Base-by-base conservation (phyloP, 352 stramenopile species). In the Phytophthora megakarya region DNA sequence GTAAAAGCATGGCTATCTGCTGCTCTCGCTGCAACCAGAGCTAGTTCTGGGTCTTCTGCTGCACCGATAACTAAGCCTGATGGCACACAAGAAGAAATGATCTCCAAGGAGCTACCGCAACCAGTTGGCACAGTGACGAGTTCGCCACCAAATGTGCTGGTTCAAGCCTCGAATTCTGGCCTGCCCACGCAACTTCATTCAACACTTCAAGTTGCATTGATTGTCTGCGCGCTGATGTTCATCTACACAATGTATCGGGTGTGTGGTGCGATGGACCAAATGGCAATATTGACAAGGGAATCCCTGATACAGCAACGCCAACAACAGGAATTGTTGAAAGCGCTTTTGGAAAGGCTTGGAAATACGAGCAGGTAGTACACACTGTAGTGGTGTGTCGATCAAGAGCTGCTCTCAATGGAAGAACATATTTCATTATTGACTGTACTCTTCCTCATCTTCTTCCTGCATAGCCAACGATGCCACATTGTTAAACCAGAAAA, bases 191-290 rank as follows among this genome's bases (percentile, higher is more conserved):
- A 63, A 18, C 52, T 74, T 18, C 59, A 68, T 25, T 40, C 55
- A 23, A 54, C 52, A 11, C 61, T 92, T 30, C 80, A 86, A 50
- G 35, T 76, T 12, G 69, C 75, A 10, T 73, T 73, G 19, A 44
- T 89, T 8, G 11, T 87, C 18, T 90, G 84, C 53, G 53, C 81
- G 32, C 35, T 92, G 21, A 39, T 95, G 42, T 88, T 92, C 59
- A 60, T 92, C 53, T 92, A 83, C 65, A 88, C 73, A 8, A 86
- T 93, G 64, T 78, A 84, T 46, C 80, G 76, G 3, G 76, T 92
- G 26, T 78, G 72, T 58, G 62, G 53, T 19, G 60, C 76, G 26
- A 65, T 92, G 38, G 70, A 89, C 22, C 67, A 91, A 51, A 91
- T 92, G 79, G 72, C 82, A 55, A 19, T 38, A 25, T 59, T 92